Base-by-base conservation (phyloP, 2,329 filamentous ascomycete species). In the Cercospora brassicicola region DNA sequence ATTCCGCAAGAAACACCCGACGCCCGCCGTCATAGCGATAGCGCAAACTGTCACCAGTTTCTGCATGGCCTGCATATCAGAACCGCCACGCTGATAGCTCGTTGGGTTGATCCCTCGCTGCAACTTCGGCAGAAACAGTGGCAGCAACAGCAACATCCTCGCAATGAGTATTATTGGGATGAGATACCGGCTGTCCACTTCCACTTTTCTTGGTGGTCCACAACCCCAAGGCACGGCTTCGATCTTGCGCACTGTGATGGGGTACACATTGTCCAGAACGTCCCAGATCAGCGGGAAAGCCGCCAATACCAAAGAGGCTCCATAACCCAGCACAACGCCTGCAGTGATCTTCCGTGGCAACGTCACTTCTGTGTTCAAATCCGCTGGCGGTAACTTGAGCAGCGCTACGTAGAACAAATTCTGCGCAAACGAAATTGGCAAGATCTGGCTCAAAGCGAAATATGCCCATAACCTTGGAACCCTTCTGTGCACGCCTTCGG, bases 361-460 rank as follows among this genome's bases (percentile, higher is more conserved):
- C 10, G 15, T 45, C 2, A 62, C 28, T 23, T 20, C 11, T 13
- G 15, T 20, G 13, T n/a, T 48, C n/a, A n/a, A 15, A 6, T 26
- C 7, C 0, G 18, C 30, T 10, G 8, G 56, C 20, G 68, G 56
- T 6, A 70, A 66, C 11, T 70, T 66, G 20, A 77, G 65, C 11
- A 77, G 56, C 9, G 75, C 74, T n/a, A 78, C 51, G 59, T 76
- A 78, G 67, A 79, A 76, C 9, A 79, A 67, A 31, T 77, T 77
- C 63, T 76, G 76, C 3, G 74, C 69, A 63, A 78, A 79, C 1
- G 76, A 78, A 9, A 77, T 74, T 1, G 77, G 77, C 20, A 79
- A 64, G 30, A 79, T 79, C 66, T 79, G 76, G n/a, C 68, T 69
- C 6, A 79, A 67, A n/a, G 66, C 71, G 59, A 79, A 76, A 65